A percentile compares a stretch with the other conserved stretches of the same genome.
Evolutionary conservation across 73 alveolate species (phyloP).

Genomic region (Paramecium caudatum): DNA sequence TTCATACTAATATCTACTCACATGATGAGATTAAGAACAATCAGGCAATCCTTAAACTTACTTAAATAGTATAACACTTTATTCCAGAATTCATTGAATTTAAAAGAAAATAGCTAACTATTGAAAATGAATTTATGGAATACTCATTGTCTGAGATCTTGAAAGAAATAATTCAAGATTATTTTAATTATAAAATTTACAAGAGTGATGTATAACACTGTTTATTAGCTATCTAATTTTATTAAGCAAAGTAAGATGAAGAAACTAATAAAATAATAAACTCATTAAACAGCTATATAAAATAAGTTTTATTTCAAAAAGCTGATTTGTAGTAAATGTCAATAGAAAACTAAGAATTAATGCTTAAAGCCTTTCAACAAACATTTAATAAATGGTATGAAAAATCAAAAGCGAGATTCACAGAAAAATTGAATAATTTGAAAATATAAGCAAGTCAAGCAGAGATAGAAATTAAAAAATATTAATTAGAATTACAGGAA

Average conservation of each 20-base stretch:
- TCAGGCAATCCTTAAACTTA: neutral
- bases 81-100: constrained; percentile 7
- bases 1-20: neutral
- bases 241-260: too few species aligned
- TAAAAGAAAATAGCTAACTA: neutral
- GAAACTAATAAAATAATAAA: too few species aligned
- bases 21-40: neutral
- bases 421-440: neutral
- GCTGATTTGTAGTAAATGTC: constrained; percentile 23
- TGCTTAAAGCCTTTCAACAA: constrained; percentile 10
- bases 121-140: constrained; percentile 26
- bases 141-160: neutral
- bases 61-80: neutral
- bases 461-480: neutral
- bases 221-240: neutral
- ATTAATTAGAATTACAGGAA: neutral
- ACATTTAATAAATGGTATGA: constrained; percentile 26
- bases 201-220: constrained; percentile 27
- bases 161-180: neutral
- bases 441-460: neutral
- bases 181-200: neutral
- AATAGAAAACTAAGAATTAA: neutral
- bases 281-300: neutral
- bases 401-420: neutral
- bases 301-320: neutral